These are phyloP conservation scores for Phytophthora megakarya DNA, from an alignment of 352 stramenopile genomes.

Conservation along the genomic window DNA sequence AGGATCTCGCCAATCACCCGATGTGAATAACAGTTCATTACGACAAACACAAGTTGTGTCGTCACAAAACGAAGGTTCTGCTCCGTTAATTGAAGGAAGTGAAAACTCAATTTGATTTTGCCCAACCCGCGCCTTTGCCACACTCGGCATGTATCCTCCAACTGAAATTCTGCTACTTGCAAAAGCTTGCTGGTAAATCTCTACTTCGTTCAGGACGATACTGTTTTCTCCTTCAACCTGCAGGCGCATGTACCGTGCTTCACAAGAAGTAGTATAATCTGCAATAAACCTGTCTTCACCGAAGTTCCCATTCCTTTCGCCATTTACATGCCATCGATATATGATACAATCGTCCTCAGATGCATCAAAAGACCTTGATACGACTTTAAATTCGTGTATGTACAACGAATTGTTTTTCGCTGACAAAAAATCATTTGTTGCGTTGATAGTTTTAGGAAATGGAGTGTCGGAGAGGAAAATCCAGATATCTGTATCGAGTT, in stretches of 20 bases:
- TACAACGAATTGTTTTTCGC: slow-evolving; percentile 34
- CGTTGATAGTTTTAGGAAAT: slow-evolving; percentile 43
- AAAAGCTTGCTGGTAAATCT: slow-evolving; percentile 69
- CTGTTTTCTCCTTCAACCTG: slow-evolving; percentile 67
- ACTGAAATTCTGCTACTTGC: slow-evolving; percentile 51
- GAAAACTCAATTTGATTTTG: slow-evolving; percentile 58
- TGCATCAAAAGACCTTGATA: slow-evolving; percentile 48
- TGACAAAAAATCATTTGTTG: slow-evolving; percentile 35
- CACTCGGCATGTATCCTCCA: slow-evolving; percentile 60
- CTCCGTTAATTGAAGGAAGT: slow-evolving; percentile 24
- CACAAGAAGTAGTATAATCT: slow-evolving; percentile 39
- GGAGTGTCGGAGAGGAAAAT: slow-evolving; percentile 48
- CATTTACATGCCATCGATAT: slow-evolving; percentile 65
- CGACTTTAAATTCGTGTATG: slow-evolving; percentile 42
- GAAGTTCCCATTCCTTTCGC: slow-evolving; percentile 41
- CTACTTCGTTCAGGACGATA: slow-evolving; percentile 62
- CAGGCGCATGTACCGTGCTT: slow-evolving; percentile 52
- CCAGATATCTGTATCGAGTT: slow-evolving; percentile 51
- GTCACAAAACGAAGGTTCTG: slow-evolving; percentile 40
- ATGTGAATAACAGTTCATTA: slow-evolving; percentile 63
- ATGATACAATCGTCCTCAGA: slow-evolving; percentile 48
- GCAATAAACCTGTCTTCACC: slow-evolving; percentile 43
- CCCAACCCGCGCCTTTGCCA: slow-evolving; percentile 28
- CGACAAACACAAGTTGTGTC: slow-evolving; percentile 49
- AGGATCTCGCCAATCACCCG: slow-evolving; percentile 47